Percentiles rank a stretch among this genome's conserved stretches.
Evolutionary conservation across 2,329 filamentous ascomycete genomes (phyloP).

Genomic region (Talaromyces piceae): DNA sequence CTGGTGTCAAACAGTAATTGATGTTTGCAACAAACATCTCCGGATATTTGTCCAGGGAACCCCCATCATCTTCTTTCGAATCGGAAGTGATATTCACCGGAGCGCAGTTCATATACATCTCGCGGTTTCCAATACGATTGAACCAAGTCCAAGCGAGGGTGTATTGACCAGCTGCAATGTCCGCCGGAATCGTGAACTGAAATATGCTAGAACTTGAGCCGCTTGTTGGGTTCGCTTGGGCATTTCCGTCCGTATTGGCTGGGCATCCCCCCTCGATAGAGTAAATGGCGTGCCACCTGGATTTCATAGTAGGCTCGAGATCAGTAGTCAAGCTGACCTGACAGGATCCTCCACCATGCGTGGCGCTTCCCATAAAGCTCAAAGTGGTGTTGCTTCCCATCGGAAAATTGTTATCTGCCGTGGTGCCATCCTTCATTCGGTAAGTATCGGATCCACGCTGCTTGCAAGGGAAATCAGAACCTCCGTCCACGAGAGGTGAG

Average conservation of each 20-base stretch:
- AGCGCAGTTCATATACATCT: slow-evolving; percentile 98
- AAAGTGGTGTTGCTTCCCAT: slow-evolving; percentile 58
- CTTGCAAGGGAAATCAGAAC: slow-evolving; percentile 80
- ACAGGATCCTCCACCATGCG: slow-evolving; percentile 88
- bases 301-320: slow-evolving; percentile 54
- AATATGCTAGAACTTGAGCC: slow-evolving; percentile 49
- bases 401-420: slow-evolving; percentile 50
- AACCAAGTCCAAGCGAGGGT: slow-evolving; percentile 92
- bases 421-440: background rate
- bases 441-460: slow-evolving; percentile 32
- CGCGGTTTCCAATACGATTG: slow-evolving; percentile 84
- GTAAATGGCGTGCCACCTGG: slow-evolving; percentile 81
- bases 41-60: slow-evolving; percentile 51
- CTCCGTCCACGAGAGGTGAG: slow-evolving; percentile 53
- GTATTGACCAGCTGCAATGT: slow-evolving; percentile 66
- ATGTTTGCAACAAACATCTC: slow-evolving; percentile 72
- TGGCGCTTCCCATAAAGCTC: slow-evolving; percentile 61
- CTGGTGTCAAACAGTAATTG: slow-evolving; percentile 49
- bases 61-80: slow-evolving; percentile 20
- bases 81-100: slow-evolving; percentile 53
- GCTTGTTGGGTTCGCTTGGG: slow-evolving; percentile 41
- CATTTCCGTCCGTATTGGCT: slow-evolving; percentile 48
- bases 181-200: slow-evolving; percentile 63
- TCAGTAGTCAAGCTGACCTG: slow-evolving; percentile 84
- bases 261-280: slow-evolving; percentile 84